Conservation (phyloP, 1,284 basidiomycete species). For the Cryptococcus sp. region DNA sequence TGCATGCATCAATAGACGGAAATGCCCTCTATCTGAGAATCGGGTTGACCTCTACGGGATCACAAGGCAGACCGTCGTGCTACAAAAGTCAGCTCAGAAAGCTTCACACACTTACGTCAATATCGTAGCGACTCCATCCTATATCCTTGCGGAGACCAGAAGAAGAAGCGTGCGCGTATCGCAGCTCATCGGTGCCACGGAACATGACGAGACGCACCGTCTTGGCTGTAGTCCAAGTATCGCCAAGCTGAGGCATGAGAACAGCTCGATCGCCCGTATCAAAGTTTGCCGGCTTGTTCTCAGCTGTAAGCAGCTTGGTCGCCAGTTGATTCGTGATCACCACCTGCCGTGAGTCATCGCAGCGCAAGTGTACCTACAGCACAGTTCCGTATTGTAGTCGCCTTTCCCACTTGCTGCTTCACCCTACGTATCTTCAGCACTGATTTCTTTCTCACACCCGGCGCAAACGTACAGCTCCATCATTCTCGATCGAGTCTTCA, state of each 20-base stretch:
- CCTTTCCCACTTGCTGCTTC: constrained; percentile 39
- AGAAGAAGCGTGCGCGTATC: constrained; percentile 38
- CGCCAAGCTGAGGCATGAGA: constrained; percentile 45
- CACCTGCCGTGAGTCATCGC: constrained; percentile 22
- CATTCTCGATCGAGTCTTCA: constrained; percentile 23
- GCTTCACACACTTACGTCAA: constrained; percentile 28
- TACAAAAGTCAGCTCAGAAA: constrained; percentile 8
- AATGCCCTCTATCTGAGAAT: background rate
- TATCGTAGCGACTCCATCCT: constrained; percentile 38
- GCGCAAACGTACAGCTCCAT: constrained; percentile 39
- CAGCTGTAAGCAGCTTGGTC: constrained; percentile 42
- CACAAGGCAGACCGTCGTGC: constrained; percentile 32
- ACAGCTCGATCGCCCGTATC: constrained; percentile 44
- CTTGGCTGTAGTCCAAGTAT: constrained; percentile 40
- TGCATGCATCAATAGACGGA: too few species aligned
- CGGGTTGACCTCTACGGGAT: constrained; percentile 6
- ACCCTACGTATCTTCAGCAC: constrained; percentile 23
- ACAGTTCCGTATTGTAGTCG: constrained; percentile 32
- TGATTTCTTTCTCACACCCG: too few species aligned
- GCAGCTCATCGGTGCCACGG: constrained; percentile 32
- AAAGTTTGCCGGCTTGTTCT: constrained; percentile 42
- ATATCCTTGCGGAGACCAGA: constrained; percentile 13
- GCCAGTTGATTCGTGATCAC: constrained; percentile 44
- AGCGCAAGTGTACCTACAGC: constrained; percentile 25
- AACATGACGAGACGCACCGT: constrained; percentile 41